A percentile compares a stretch with the other conserved stretches of the same genome.
These are phyloP conservation scores for Leishmania major DNA, from an alignment of 208 protist genomes.

Conservation along the genomic window DNA sequence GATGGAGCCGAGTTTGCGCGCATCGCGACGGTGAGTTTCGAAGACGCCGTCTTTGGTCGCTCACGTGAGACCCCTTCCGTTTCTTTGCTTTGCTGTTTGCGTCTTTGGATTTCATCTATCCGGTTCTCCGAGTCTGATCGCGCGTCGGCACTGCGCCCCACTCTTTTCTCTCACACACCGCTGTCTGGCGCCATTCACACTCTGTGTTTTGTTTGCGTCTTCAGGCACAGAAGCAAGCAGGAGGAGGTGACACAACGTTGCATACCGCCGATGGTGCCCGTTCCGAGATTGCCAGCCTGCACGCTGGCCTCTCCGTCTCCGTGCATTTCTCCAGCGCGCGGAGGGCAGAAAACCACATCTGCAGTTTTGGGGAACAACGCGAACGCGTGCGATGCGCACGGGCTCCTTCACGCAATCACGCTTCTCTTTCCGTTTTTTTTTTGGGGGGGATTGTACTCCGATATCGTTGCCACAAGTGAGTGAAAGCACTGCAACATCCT, in stretches of 20 bases:
- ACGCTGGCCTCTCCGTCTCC: not conserved
- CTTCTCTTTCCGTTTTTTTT: constrained; percentile 9
- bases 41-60: not conserved
- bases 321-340: not conserved
- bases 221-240: not conserved
- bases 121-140: not conserved
- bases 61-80: not conserved
- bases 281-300: not conserved
- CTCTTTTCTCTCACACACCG: not conserved
- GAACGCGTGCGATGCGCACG: not conserved
- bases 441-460: not conserved
- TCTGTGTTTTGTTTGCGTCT: not conserved
- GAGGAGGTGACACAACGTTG: not conserved
- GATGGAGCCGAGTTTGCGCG: not conserved
- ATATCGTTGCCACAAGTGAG: not conserved
- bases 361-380: not conserved
- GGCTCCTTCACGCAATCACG: not conserved
- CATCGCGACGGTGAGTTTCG: not conserved
- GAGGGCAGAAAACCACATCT: not conserved
- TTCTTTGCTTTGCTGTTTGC: not conserved
- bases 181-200: not conserved
- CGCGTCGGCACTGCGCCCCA: not conserved
- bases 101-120: not conserved
- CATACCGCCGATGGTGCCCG: not conserved
- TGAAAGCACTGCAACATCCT: not conserved